Evolutionary conservation across 768 basidiomycete species (phyloP).

Genomic region (Cyclocybe aegerita): DNA sequence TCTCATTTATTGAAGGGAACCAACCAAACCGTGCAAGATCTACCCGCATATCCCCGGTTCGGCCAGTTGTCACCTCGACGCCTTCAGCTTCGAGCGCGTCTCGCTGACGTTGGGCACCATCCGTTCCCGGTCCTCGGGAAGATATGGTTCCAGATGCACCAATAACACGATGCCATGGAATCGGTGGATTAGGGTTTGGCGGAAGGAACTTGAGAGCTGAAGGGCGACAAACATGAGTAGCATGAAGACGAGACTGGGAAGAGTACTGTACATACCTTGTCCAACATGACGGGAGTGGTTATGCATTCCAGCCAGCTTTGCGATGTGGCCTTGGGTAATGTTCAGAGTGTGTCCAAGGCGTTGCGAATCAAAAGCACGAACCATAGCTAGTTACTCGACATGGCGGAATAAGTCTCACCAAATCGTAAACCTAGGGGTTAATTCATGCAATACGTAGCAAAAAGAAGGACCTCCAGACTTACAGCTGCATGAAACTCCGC

Average conservation of each 20-base stretch:
- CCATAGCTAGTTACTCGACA: constrained; percentile 77
- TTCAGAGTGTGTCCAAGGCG: background rate
- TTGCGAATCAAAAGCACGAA: constrained; percentile 22
- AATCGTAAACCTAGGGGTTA: constrained; percentile 62
- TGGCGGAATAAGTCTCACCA: constrained; percentile 67
- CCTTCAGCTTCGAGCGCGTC: constrained; percentile 81
- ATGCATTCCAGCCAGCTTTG: constrained; percentile 80
- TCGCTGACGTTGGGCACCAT: constrained; percentile 73
- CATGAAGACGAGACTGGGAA: background rate
- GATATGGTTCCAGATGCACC: constrained; percentile 72
- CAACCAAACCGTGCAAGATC: constrained; percentile 61
- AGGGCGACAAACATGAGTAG: background rate
- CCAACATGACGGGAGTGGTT: constrained; percentile 79
- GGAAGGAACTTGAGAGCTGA: constrained; percentile 79
- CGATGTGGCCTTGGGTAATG: constrained; percentile 61
- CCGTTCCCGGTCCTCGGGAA: constrained; percentile 81
- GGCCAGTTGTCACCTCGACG: constrained; percentile 64
- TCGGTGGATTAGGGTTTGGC: constrained; percentile 55
- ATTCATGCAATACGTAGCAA: background rate
- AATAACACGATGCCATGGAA: constrained; percentile 84
- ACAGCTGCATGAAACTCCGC: constrained; percentile 39
- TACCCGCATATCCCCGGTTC: constrained; percentile 58
- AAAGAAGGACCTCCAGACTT: constrained; percentile 1
- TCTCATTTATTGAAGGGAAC: constrained; percentile 48
- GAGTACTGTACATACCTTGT: constrained; percentile 50